Base-by-base conservation (phyloP, 129 eudicot genomes). In the Artemisia argyi region DNA sequence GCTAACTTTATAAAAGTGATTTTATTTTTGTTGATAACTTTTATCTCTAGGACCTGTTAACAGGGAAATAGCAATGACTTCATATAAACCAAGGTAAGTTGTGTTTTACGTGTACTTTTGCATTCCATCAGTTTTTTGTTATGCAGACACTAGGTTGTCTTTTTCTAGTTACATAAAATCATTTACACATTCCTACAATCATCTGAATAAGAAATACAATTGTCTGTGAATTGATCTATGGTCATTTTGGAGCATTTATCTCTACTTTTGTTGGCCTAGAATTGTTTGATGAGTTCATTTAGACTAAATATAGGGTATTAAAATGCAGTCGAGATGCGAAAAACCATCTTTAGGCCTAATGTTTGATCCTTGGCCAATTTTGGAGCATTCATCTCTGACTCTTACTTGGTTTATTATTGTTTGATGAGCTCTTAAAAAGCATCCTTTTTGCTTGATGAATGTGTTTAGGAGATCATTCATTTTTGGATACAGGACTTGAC, bases 51-150 rank as follows among this genome's bases (percentile, higher is more conserved):
- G 22, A 20, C 22, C 22, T 20, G 22, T 20, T 20, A 20, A 20
- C n/a, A n/a, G n/a, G n/a, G n/a, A n/a, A n/a, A n/a, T n/a, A 83
- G 73, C 79, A 61, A 55, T 65, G 72, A 84, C 87, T 80, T 69
- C 83, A 83, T 83, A 81, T 75, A 84, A 64, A 68, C 78, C 80
- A 76, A 94, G 97, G 97, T 81, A 75, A 39, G 63, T 42, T 55
- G 20, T 69, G 18, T 75, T 24, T 65, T 65, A 11, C 42, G 44
- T 24, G 1, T 71, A 61, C n/a, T 61, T n/a, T 69, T 57, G 46
- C 48, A 5, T 28, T 35, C 39, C 46, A 6, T 69, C 20, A 22
- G 65, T 24, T 11, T 53, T 8, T 15, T 63, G 1, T 53, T 66
- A 19, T 17, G 18, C 14, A 17, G 69, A 64, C 16, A 16, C 7